A percentile compares a stretch with the other conserved stretches of the same genome.
These are phyloP conservation scores for baker's yeast (Saccharomyces cerevisiae) DNA, from an alignment of 805 yeast species.

Conservation along the genomic window DNA sequence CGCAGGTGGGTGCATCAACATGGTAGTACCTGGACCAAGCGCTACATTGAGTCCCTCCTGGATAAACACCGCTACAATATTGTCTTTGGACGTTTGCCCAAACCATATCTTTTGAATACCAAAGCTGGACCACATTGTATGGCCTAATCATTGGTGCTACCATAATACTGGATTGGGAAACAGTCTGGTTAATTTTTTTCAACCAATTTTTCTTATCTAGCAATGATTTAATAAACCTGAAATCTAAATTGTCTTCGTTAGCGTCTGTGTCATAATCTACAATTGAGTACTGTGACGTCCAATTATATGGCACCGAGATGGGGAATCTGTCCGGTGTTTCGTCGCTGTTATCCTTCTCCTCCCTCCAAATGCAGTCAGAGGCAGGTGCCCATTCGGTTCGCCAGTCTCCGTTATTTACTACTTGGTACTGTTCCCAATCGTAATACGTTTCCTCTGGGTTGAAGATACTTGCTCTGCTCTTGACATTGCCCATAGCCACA, in stretches of 20 bases:
- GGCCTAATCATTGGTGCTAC: not conserved
- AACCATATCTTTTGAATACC: not conserved
- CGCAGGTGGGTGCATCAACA: not conserved
- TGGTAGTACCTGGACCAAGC: not conserved
- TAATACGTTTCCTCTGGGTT: not conserved
- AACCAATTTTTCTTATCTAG: not conserved
- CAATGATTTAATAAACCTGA: not conserved
- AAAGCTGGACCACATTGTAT: not conserved
- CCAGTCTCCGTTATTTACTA: not conserved
- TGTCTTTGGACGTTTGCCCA: not conserved
- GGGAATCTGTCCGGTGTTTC: not conserved
- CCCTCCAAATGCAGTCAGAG: not conserved
- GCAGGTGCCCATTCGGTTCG: not conserved
- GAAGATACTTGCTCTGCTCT: not conserved
- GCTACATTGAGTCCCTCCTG: not conserved
- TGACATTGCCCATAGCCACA: not conserved
- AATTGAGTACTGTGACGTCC: not conserved
- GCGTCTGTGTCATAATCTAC: not conserved
- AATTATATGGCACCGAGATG: not conserved
- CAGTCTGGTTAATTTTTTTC: not conserved
- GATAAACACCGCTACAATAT: not conserved
- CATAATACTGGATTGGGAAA: not conserved
- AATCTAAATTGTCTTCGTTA: not conserved
- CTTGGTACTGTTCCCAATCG: not conserved
- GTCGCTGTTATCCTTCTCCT: not conserved